Conservation (phyloP, 345 rosid species). For the Ceriops decandra region DNA sequence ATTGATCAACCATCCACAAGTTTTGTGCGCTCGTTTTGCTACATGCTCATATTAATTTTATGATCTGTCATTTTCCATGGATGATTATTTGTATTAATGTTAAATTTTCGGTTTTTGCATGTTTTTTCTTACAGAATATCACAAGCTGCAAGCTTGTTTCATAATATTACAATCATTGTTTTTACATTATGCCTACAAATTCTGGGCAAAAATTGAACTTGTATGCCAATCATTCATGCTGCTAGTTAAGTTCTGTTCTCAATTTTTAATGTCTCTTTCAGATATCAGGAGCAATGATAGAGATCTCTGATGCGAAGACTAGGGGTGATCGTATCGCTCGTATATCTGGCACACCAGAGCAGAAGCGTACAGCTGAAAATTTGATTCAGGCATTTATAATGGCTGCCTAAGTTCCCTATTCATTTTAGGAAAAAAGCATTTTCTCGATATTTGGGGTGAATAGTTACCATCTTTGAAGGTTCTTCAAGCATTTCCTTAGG, state of each 20-base stretch:
- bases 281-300: slow-evolving; percentile 98
- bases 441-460: slow-evolving; percentile 35
- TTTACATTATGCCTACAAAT: background rate
- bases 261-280: slow-evolving; percentile 33
- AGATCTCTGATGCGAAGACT: slow-evolving; percentile 76
- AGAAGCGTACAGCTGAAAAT: slow-evolving; percentile 87
- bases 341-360: slow-evolving; percentile 85
- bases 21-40: too few relatives aligned
- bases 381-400: slow-evolving; percentile 95
- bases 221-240: background rate
- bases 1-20: background rate
- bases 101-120: background rate
- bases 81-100: too few relatives aligned
- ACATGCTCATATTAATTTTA: too few relatives aligned
- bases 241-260: slow-evolving; percentile 8
- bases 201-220: too few relatives aligned
- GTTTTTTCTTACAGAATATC: background rate
- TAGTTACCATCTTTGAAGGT: slow-evolving; percentile 32
- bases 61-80: too few relatives aligned
- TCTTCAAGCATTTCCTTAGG: slow-evolving; percentile 32
- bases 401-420: slow-evolving; percentile 51
- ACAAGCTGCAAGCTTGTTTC: background rate
- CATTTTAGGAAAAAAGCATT: background rate
- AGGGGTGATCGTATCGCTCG: slow-evolving; percentile 83
- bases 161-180: background rate